These are phyloP conservation scores for Leersia perrieri DNA, from an alignment of 176 grass and related monocot species.

Conservation along the genomic window DNA sequence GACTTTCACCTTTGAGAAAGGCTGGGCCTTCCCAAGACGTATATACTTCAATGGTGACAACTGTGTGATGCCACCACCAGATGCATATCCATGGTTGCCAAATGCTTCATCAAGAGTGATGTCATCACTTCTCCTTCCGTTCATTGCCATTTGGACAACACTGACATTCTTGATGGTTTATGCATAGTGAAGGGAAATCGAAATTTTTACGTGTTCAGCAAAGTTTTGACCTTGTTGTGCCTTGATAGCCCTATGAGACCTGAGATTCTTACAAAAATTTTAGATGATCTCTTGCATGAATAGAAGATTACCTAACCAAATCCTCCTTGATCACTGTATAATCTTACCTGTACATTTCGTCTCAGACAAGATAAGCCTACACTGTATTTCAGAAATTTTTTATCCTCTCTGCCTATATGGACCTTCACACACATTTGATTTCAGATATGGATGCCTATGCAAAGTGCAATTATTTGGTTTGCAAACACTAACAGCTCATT, in stretches of 20 bases:
- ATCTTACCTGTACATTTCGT: slow-evolving; percentile 10
- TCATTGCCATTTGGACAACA: slow-evolving; percentile 15
- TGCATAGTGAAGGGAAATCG: background rate
- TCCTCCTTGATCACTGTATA: slow-evolving; percentile 9
- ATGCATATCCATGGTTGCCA: slow-evolving; percentile 72
- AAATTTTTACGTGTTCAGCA: background rate
- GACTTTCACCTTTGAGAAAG: slow-evolving; percentile 79
- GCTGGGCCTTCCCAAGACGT: slow-evolving; percentile 78
- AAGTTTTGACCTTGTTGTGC: slow-evolving; percentile 31
- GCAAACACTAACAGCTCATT: background rate
- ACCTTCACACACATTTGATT: background rate
- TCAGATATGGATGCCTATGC: background rate
- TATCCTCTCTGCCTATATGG: background rate
- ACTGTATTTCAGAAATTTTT: background rate
- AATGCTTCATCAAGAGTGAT: slow-evolving; percentile 46
- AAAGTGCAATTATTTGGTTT: background rate
- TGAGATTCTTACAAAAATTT: slow-evolving; percentile 1
- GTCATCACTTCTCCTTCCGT: slow-evolving; percentile 25
- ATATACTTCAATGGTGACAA: slow-evolving; percentile 90
- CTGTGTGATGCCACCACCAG: slow-evolving; percentile 84
- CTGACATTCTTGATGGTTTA: slow-evolving; percentile 20
- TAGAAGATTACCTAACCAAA: background rate
- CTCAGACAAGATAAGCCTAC: background rate
- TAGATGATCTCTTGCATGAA: background rate
- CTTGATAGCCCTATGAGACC: background rate